Conservation (phyloP, 257 asterid species). For the Handroanthus guayacan region DNA sequence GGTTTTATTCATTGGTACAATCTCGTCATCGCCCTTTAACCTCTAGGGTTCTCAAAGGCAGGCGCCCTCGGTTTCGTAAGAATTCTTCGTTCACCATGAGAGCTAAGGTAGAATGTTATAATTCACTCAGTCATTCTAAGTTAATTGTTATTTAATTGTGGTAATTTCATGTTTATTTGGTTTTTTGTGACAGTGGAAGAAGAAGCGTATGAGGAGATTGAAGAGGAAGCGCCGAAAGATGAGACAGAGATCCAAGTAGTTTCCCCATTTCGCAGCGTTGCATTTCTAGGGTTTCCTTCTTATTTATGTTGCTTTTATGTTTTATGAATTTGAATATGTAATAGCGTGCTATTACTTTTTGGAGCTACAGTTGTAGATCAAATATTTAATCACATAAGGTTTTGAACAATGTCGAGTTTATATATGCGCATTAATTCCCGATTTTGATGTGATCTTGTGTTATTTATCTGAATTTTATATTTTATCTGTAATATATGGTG, state of each 20-base stretch:
- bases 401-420: neutral
- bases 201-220: conserved; percentile 54
- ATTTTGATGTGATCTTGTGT: neutral
- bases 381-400: conserved; percentile 2
- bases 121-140: too few relatives aligned
- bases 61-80: neutral
- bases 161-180: neutral
- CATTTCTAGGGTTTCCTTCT: conserved; percentile 25
- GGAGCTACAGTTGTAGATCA: conserved; percentile 29
- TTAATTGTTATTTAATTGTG: neutral
- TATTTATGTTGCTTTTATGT: neutral
- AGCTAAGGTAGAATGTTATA: conserved; percentile 34
- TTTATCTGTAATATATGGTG: neutral
- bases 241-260: conserved; percentile 51
- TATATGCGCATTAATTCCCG: neutral
- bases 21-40: neutral
- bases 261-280: neutral
- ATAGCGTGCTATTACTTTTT: conserved; percentile 4
- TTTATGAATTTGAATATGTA: conserved; percentile 23
- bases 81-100: conserved; percentile 37
- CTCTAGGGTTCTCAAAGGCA: conserved; percentile 1
- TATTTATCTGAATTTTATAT: neutral
- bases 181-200: conserved; percentile 41
- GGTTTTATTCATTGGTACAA: neutral
- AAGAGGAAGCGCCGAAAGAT: conserved; percentile 56